phyloP scores from a whole-genome alignment of 1,139 yeast species.

The Kodamaea derodonti region DNA sequence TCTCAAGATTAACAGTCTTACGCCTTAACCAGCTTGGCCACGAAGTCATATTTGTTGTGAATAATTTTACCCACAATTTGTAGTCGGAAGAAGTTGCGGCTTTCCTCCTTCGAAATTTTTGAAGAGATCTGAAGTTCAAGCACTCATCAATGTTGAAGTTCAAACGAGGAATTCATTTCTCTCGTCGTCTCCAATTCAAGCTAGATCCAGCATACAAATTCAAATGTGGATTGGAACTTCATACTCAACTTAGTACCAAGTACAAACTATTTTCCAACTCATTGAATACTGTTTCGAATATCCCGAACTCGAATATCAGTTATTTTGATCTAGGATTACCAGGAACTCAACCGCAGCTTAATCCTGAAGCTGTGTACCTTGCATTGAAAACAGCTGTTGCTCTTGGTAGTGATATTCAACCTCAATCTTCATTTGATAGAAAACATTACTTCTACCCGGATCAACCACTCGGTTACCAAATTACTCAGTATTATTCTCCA shows the following conservation, averaged over 20 bases:
- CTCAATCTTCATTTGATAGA: conserved; percentile 71
- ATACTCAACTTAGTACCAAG: conserved; percentile 76
- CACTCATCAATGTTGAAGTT: too few relatives aligned
- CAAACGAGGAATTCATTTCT: too few relatives aligned
- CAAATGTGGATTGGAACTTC: conserved; percentile 90
- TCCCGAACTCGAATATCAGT: conserved; percentile 70
- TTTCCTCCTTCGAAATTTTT: too few relatives aligned
- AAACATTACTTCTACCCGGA: conserved; percentile 96
- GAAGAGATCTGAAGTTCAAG: too few relatives aligned
- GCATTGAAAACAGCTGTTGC: conserved; percentile 77
- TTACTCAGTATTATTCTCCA: conserved; percentile 86
- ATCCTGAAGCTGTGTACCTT: conserved; percentile 66
- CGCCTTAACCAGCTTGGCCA: conserved; percentile 19
- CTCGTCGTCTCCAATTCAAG: too few relatives aligned
- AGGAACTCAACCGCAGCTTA: conserved; percentile 85
- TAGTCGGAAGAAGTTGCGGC: too few relatives aligned
- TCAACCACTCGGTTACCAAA: conserved; percentile 94
- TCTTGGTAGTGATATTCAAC: conserved; percentile 56
- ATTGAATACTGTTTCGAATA: conserved; percentile 36
- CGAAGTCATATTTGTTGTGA: conserved; percentile 13
- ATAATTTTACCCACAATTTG: too few relatives aligned
- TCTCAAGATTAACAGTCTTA: conserved; percentile 16
- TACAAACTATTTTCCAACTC: conserved; percentile 74
- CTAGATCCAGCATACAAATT: conserved; percentile 32
- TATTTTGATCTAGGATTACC: conserved; percentile 86